phyloP scores from a whole-genome alignment of 441 rosid species.

The Gossypium gossypioides region DNA sequence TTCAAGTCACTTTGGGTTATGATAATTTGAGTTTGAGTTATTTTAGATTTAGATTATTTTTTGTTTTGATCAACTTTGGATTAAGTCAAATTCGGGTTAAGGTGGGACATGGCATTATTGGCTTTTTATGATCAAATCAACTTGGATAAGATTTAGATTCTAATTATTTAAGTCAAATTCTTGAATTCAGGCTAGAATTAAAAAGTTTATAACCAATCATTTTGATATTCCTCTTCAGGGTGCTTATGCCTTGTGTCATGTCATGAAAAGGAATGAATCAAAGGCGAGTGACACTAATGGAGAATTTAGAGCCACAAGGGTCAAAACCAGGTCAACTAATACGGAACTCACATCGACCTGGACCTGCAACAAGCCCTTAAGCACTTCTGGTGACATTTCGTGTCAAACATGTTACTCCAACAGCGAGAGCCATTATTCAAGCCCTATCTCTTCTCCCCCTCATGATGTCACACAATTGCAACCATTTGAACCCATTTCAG shows the following conservation, averaged over 20 bases:
- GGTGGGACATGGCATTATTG: no score
- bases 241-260: constrained; percentile 70
- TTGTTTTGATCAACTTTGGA: no score
- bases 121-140: no score
- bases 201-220: not conserved
- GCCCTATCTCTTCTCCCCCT: constrained; percentile 28
- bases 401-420: constrained; percentile 29
- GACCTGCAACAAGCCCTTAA: constrained; percentile 29
- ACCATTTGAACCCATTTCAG: constrained; percentile 23
- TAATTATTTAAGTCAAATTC: no score
- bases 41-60: no score
- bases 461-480: constrained; percentile 16
- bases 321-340: constrained; percentile 22
- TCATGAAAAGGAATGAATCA: constrained; percentile 52
- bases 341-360: constrained; percentile 21
- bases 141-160: no score
- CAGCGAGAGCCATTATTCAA: constrained; percentile 27
- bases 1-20: no score
- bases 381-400: constrained; percentile 25
- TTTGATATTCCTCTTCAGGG: constrained; percentile 32
- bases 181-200: no score
- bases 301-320: constrained; percentile 25
- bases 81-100: no score
- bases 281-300: constrained; percentile 30
- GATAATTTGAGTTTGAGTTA: no score